phyloP scores from a whole-genome alignment of 805 yeast genomes.

The Maudiozyma saulgeensis region DNA sequence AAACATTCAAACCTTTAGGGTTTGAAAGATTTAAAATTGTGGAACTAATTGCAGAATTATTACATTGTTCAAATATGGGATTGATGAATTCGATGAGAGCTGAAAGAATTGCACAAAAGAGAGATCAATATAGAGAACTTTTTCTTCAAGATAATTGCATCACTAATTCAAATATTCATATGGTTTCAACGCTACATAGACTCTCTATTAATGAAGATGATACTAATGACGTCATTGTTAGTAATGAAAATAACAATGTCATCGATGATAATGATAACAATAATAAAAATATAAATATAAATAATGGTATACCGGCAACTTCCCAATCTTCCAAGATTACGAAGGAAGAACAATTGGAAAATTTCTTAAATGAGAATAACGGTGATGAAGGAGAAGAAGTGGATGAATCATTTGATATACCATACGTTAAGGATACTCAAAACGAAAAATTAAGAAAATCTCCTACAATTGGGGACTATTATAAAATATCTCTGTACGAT shows the following conservation, averaged over 20 bases:
- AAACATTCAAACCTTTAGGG: slow-evolving; percentile 60
- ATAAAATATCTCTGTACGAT: slow-evolving; percentile 74
- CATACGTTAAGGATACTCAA: slow-evolving; percentile 32
- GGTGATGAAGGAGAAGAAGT: slow-evolving; percentile 29
- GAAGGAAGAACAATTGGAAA: slow-evolving; percentile 52
- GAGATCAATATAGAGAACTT: slow-evolving; percentile 53
- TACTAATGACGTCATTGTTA: not conserved
- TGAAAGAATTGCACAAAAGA: slow-evolving; percentile 50
- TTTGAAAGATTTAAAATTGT: slow-evolving; percentile 84
- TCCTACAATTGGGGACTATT: slow-evolving; percentile 76
- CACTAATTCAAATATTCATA: not conserved
- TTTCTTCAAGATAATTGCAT: not conserved
- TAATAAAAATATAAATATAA: slow-evolving; percentile 1
- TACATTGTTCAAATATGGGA: slow-evolving; percentile 94
- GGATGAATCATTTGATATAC: slow-evolving; percentile 28
- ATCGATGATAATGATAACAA: slow-evolving; percentile 1
- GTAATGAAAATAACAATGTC: not conserved
- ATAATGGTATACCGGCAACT: not conserved
- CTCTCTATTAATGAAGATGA: not conserved
- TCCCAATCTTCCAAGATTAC: slow-evolving; percentile 8
- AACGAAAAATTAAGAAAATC: slow-evolving; percentile 35
- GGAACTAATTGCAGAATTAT: slow-evolving; percentile 82
- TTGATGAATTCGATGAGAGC: slow-evolving; percentile 71
- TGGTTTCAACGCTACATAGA: not conserved
- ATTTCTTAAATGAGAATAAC: slow-evolving; percentile 6